Evolutionary conservation across 83 land plant species (phyloP), one percentile per base, ranked within the genome.

Genomic region (Larix sibirica): DNA sequence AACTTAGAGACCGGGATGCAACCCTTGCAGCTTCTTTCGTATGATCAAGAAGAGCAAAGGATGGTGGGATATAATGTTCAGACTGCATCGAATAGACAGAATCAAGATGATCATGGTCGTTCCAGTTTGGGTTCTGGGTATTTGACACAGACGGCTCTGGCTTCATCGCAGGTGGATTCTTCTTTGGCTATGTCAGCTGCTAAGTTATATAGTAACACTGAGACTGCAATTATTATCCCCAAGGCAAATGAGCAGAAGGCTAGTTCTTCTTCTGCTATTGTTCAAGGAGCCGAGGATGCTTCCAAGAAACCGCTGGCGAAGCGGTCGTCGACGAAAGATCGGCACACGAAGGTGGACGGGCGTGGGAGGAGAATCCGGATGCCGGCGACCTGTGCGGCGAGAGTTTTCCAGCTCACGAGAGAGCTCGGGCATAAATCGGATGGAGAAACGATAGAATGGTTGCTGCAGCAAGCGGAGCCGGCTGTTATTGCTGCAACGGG

Each of bases 401-500:
- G 89, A 60, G 80, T 88, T 50, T 88, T 88, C 61, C 89, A 88
- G 85, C 89, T 88, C 10, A 88, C 89, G 6, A 65, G 89, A 16
- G 89, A 88, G 47, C 80, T 88, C 26, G 89, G 89, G 7, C 89
- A 88, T 74, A 88, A 88, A 23, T 82, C 89, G 0, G 89, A 88
- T 71, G 89, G 89, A 3, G 89, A 88, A 82, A 88, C 89, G 8
- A 86, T 88, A 44, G 90, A 82, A 60, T 88, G 89, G 89, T 47
- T 88, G 36, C 75, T 88, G 3, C 85, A 82, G 38, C 89, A 88
- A 28, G 89, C 89, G 4, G 89, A 88, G 62, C 89, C 89, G 20
- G 85, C 89, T 24, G 80, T 88, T 68, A 86, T 86, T 20, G 81
- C 84, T 21, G 96, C 96, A 69, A 94, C 96, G 0, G 96, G 96